Conservation (phyloP, 768 basidiomycete genomes). For the Russula virescens region DNA sequence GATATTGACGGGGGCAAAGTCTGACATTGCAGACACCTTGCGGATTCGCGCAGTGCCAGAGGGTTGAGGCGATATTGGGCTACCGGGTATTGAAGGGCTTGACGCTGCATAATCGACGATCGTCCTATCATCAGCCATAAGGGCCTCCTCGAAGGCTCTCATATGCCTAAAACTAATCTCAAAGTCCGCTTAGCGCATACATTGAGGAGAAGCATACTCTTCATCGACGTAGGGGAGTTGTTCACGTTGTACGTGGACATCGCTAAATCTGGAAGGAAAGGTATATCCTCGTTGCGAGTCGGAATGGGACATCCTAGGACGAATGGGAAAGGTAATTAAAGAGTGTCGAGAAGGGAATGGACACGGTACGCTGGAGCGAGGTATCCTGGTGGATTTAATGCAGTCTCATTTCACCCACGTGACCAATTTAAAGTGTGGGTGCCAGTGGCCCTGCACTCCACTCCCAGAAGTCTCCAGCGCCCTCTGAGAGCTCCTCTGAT, state of each 20-base stretch:
- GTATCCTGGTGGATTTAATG: neutral
- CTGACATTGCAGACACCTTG: conserved; percentile 78
- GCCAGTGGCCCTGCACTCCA: too few relatives aligned
- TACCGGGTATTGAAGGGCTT: conserved; percentile 27
- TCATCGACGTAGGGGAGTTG: conserved; percentile 52
- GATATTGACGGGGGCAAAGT: conserved; percentile 87
- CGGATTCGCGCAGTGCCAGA: conserved; percentile 46
- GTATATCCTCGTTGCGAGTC: conserved; percentile 1
- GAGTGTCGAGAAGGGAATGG: neutral
- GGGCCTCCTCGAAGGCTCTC: conserved; percentile 69
- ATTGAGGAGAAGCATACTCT: conserved; percentile 41
- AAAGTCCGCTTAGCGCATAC: conserved; percentile 2
- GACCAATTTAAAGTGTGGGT: neutral
- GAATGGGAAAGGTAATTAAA: conserved; percentile 20
- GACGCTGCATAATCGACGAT: conserved; percentile 33
- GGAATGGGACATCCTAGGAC: conserved; percentile 1
- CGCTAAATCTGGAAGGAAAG: conserved; percentile 21
- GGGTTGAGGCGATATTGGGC: conserved; percentile 22
- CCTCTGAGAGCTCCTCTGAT: too few relatives aligned
- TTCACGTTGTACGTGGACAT: conserved; percentile 33
- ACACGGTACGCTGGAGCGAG: neutral
- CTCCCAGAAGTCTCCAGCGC: too few relatives aligned
- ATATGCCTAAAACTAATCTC: conserved; percentile 45
- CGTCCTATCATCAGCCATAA: conserved; percentile 53
- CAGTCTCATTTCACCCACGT: neutral